A percentile compares a stretch with the other conserved stretches of the same genome.
These are phyloP conservation scores for Cryptococcus maquisensis DNA, from an alignment of 1,284 basidiomycete species.

Conservation along the genomic window DNA sequence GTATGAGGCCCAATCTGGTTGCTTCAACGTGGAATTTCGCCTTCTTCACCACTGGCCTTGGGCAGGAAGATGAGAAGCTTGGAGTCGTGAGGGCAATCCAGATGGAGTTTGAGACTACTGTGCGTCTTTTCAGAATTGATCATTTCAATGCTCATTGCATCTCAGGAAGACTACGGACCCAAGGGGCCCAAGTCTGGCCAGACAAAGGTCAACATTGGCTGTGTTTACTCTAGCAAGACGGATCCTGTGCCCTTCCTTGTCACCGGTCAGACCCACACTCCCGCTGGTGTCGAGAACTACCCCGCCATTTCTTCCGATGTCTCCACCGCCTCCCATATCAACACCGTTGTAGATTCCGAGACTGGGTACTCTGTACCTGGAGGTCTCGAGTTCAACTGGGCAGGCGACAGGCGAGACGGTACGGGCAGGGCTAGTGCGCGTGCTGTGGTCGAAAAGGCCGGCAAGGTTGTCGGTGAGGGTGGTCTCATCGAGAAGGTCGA, in stretches of 20 bases:
- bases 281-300: slow-evolving; percentile 55
- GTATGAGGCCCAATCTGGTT: slow-evolving; percentile 91
- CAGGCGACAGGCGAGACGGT: slow-evolving; percentile 59
- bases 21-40: slow-evolving; percentile 95
- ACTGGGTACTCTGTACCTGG: slow-evolving; percentile 79
- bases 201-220: slow-evolving; percentile 78
- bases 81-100: slow-evolving; percentile 80
- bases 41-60: slow-evolving; percentile 65
- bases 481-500: slow-evolving; percentile 96
- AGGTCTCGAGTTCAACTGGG: slow-evolving; percentile 72
- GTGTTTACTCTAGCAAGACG: slow-evolving; percentile 27
- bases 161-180: slow-evolving; percentile 62
- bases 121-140: slow-evolving; percentile 18
- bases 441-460: slow-evolving; percentile 57
- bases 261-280: slow-evolving; percentile 63
- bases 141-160: background rate
- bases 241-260: slow-evolving; percentile 23
- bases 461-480: slow-evolving; percentile 58
- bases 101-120: slow-evolving; percentile 92
- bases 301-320: slow-evolving; percentile 55
- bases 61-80: slow-evolving; percentile 54
- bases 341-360: slow-evolving; percentile 59
- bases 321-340: slow-evolving; percentile 67
- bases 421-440: slow-evolving; percentile 54
- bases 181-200: slow-evolving; percentile 71